Evolutionary conservation across 225 moss, liverwort and hornwort genomes (phyloP).

Genomic region (Bryoerythrophyllum caledonicum): DNA sequence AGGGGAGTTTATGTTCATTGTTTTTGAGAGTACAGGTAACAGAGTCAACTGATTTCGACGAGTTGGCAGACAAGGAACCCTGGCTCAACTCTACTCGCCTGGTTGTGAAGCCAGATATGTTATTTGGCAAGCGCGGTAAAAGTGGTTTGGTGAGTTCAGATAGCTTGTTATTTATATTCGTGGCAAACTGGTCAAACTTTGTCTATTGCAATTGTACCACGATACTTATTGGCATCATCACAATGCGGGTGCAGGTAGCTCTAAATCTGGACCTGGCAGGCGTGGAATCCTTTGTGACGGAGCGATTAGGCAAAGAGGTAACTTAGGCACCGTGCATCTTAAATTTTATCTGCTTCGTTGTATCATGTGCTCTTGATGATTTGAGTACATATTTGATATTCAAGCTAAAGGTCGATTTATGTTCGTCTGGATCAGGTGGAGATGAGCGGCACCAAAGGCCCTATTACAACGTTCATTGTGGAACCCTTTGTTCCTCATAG

Average conservation of each 20-base stretch:
- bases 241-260: conserved; percentile 66
- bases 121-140: conserved; percentile 95
- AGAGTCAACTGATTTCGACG: conserved; percentile 70
- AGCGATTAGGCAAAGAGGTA: conserved; percentile 89
- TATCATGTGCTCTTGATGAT: background rate
- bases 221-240: background rate
- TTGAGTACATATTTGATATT: background rate
- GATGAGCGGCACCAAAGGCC: conserved; percentile 83
- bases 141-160: conserved; percentile 72
- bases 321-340: background rate
- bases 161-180: background rate
- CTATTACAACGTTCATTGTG: conserved; percentile 96
- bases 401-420: background rate
- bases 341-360: background rate
- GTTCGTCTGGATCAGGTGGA: conserved; percentile 52
- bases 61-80: conserved; percentile 73
- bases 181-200: background rate
- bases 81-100: conserved; percentile 88
- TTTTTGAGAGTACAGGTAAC: conserved; percentile 52
- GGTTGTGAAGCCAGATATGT: conserved; percentile 97
- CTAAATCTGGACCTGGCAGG: conserved; percentile 93
- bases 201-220: background rate
- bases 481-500: conserved; percentile 93
- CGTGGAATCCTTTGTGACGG: conserved; percentile 86
- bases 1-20: background rate